Percentiles rank a stretch among this genome's conserved stretches.
phyloP scores from a whole-genome alignment of 225 moss, liverwort and hornwort genomes.

The Pseudoscleropodium purum region DNA sequence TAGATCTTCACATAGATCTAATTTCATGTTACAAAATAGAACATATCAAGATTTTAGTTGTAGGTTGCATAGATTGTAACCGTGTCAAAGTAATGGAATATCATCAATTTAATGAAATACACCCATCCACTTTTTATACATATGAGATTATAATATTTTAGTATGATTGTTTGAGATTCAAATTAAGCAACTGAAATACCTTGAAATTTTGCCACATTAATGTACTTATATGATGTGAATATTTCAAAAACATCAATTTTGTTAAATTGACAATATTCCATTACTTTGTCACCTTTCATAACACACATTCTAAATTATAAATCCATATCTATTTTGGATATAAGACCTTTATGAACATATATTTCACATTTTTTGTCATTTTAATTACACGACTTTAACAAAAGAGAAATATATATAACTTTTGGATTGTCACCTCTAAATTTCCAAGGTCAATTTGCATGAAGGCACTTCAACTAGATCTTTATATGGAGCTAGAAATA shows the following conservation, averaged over 20 bases:
- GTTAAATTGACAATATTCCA: neutral
- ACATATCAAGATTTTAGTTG: neutral
- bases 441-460: accelerated
- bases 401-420: neutral
- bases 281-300: neutral
- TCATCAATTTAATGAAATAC: no score
- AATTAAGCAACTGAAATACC: neutral
- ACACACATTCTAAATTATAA: neutral
- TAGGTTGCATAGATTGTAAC: accelerated
- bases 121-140: neutral
- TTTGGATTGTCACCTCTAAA: neutral
- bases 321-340: neutral
- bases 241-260: neutral
- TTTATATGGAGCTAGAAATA: neutral
- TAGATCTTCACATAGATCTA: neutral
- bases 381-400: accelerated
- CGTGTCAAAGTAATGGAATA: neutral
- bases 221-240: neutral
- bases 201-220: neutral
- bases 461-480: neutral
- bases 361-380: neutral
- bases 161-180: neutral
- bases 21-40: neutral
- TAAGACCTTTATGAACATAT: neutral
- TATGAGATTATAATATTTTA: neutral